A percentile compares a stretch with the other conserved stretches of the same genome.
Evolutionary conservation across 176 grass and related monocot genomes (phyloP).

Genomic region (Chrysopogon serrulatus): DNA sequence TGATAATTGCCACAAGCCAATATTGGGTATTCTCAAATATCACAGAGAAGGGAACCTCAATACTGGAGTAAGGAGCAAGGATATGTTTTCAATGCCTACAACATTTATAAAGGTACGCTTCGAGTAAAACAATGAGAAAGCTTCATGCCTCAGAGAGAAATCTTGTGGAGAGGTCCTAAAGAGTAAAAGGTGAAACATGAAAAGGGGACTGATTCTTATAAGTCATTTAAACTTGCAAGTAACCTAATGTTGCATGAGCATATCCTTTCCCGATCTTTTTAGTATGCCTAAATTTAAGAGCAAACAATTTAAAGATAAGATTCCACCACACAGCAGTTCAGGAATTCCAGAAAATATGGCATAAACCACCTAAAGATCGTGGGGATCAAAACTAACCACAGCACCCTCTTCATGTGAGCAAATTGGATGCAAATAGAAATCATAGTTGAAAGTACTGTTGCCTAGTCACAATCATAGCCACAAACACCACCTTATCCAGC

Average conservation of each 20-base stretch:
- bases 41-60: not conserved
- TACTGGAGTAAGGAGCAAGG: not conserved
- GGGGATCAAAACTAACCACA: not conserved
- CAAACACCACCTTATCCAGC: not conserved
- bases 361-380: not conserved
- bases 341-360: not conserved
- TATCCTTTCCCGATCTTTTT: not conserved
- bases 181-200: not conserved
- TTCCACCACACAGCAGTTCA: not conserved
- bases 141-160: not conserved
- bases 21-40: not conserved
- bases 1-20: not conserved
- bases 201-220: not conserved
- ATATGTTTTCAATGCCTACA: not conserved
- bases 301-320: not conserved
- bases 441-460: not conserved
- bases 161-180: not conserved
- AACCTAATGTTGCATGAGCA: constrained; percentile 12
- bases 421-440: constrained; percentile 6
- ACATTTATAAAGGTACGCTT: not conserved
- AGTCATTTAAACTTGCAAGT: not conserved
- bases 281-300: not conserved
- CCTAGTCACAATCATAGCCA: not conserved
- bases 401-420: not conserved
- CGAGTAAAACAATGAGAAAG: not conserved